Base-by-base conservation (phyloP, 805 yeast genomes). In the Vanderwaltozyma polyspora region DNA sequence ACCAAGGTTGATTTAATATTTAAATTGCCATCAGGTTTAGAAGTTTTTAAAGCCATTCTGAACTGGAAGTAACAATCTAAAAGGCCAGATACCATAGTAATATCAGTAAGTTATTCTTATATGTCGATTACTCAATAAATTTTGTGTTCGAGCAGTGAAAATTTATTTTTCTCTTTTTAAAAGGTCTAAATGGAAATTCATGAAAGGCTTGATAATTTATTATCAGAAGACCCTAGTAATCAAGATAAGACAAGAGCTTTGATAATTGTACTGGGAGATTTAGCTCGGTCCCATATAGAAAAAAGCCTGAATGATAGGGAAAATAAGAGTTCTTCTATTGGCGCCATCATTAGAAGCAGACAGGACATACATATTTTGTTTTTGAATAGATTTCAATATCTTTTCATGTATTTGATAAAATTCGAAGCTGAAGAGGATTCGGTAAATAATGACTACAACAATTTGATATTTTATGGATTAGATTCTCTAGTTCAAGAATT, bases 311-410 rank as follows among this genome's bases (percentile, higher is more conserved):
- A 17, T 9, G 1, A 33, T 44, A 7, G 32, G 32, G 7, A 35
- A 28, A 15, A 38, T 49, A 52, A 89, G 21, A 80, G 79, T 38
- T 72, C 72, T 43, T 74, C 83, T 3, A 67, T 89, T 36, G 87
- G 91, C 0, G 67, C 68, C 12, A 74, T 84, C 41, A 70, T 85
- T 8, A 61, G 69, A 14, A 64, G 45, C 18, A 29, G 48, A 21
- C 19, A 40, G 6, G 40, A 45, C 21, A 39, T 54, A 6, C 40
- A 51, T 16, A 38, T 57, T 8, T 33, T 57, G 3, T 57, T 56
- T 38, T 33, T 57, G 23, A 52, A 47, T 31, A 48, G 48, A 18
- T 33, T 52, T 14, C 58, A 55, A 38, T 55, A 55, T 31, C 34
- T 57, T 16, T 55, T 48, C 29, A 57, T 57, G 57, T 57, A 51